A percentile compares a stretch with the other conserved stretches of the same genome.
Evolutionary conservation across 768 basidiomycete species (phyloP).

Genomic region (Auricularia sp.): DNA sequence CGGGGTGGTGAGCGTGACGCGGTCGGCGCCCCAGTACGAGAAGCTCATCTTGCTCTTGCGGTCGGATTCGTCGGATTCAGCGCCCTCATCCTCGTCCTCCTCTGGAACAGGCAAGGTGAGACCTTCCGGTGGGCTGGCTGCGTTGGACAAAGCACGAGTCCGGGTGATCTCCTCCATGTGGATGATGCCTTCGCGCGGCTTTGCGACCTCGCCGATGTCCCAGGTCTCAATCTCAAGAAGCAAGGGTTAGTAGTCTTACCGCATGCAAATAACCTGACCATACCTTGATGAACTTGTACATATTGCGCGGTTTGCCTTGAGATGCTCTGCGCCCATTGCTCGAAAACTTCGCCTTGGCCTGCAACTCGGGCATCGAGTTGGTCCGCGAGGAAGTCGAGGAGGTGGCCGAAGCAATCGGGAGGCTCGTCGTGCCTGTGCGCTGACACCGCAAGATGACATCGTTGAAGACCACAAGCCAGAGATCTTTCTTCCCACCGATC

Average conservation of each 20-base stretch:
- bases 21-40: conserved; percentile 89
- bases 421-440: conserved; percentile 76
- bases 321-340: conserved; percentile 66
- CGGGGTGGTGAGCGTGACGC: conserved; percentile 78
- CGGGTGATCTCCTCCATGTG: conserved; percentile 71
- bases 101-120: conserved; percentile 55
- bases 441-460: conserved; percentile 92
- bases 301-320: conserved; percentile 75
- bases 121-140: conserved; percentile 44
- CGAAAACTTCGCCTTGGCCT: conserved; percentile 76
- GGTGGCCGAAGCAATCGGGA: conserved; percentile 56
- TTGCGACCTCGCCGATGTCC: conserved; percentile 67
- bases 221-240: conserved; percentile 67
- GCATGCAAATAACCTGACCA: conserved; percentile 9
- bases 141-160: conserved; percentile 41
- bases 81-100: conserved; percentile 36
- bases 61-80: conserved; percentile 76
- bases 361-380: conserved; percentile 72
- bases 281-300: conserved; percentile 90
- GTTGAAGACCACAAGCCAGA: conserved; percentile 93
- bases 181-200: conserved; percentile 71
- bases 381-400: conserved; percentile 48
- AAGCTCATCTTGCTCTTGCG: conserved; percentile 91
- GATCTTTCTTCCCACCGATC: conserved; percentile 65
- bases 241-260: too few relatives aligned